Evolutionary conservation across 2,329 filamentous ascomycete genomes (phyloP), one percentile per base, ranked within the genome.

Genomic region (Nemania sp.): DNA sequence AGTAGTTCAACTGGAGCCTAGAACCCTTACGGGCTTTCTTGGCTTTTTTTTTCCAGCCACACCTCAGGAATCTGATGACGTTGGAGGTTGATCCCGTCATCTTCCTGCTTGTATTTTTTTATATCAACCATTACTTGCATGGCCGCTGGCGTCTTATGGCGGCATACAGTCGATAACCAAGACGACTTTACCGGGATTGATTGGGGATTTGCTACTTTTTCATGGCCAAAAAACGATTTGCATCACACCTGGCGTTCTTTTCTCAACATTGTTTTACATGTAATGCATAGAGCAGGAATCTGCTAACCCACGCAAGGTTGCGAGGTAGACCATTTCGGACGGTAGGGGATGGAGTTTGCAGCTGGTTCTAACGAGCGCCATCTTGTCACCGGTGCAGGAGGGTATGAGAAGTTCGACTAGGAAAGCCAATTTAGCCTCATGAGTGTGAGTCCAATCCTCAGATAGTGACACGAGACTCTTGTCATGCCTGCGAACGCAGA

Each of bases 81-180:
- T 29, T 29, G 29, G 49, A 42, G 29, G 20, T 35, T 17, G 12
- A 46, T 48, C 29, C 39, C 46, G 34, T 35, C 55, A 54, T 45
- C 40, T 51, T 56, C 13, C 5, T 49, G 15, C 15, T 43, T 59
- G 52, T 60, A 53, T 59, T 62, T 65, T 61, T 57, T 57, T 66
- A 50, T 57, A 61, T 54, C 21, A 43, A 57, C 37, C 32, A 35
- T 65, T 32, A 67, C 64, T 60, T 67, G 70, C 70, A 72, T 72
- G 63, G 62, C 66, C 64, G 62, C 54, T 29, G 70, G 70, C 68
- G 69, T 72, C 71, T 35, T 37, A 60, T 46, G 65, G 64, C 37
- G 63, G 64, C 63, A 68, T 66, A 68, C 50, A 59, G 67, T 69
- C 67, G 67, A 67, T 49, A 34, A 65, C 15, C 43, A 54, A 50